Conservation (phyloP, 2,329 filamentous ascomycete species). For the Penicillium hesseltinei region DNA sequence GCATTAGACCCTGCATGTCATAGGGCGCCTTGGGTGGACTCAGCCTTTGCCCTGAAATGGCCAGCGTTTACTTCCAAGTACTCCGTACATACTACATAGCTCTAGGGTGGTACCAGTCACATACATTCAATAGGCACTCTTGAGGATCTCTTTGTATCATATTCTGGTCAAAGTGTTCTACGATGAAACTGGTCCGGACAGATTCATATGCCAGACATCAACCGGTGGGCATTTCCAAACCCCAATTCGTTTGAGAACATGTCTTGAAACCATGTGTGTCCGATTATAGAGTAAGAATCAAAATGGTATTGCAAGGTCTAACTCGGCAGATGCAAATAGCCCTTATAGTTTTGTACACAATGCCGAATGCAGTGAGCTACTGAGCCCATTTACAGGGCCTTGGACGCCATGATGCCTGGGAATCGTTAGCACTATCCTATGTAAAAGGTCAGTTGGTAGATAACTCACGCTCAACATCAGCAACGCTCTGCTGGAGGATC, state of each 20-base stretch:
- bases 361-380: slow-evolving; percentile 34
- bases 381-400: slow-evolving; percentile 39
- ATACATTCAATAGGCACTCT: not conserved
- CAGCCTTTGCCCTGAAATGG: not conserved
- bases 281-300: slow-evolving; percentile 15
- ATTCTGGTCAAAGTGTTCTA: slow-evolving; percentile 3
- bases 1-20: slow-evolving; percentile 14
- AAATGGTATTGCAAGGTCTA: slow-evolving; percentile 41
- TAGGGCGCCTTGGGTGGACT: not conserved
- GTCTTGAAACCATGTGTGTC: not conserved
- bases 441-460: not conserved
- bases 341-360: slow-evolving; percentile 43
- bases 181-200: not conserved
- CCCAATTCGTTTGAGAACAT: not conserved
- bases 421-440: slow-evolving; percentile 14
- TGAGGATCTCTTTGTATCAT: not conserved
- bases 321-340: slow-evolving; percentile 36
- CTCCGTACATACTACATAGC: not conserved
- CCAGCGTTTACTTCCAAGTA: not conserved
- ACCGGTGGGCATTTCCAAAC: not conserved
- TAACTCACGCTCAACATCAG: slow-evolving; percentile 86
- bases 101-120: not conserved
- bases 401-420: slow-evolving; percentile 41
- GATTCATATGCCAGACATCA: not conserved
- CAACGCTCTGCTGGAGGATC: slow-evolving; percentile 94